These are phyloP conservation scores for Rhytidiadelphus loreus DNA, from an alignment of 225 moss, liverwort and hornwort species.

Conservation along the genomic window DNA sequence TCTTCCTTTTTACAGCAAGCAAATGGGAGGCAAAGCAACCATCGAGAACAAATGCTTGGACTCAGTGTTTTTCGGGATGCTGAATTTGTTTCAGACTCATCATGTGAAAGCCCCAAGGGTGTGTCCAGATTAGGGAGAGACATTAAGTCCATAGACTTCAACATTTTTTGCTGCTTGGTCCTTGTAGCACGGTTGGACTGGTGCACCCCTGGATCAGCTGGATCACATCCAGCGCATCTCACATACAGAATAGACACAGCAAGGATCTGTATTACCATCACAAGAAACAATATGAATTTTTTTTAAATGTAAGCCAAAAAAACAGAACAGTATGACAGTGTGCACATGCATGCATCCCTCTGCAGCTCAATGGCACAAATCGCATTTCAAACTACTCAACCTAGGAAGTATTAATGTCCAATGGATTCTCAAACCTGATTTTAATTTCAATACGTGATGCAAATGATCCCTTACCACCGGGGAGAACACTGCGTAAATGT, in stretches of 20 bases:
- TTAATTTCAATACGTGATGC: not conserved
- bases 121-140: not conserved
- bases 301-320: not conserved
- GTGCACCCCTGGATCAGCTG: slow-evolving; percentile 88
- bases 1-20: slow-evolving; percentile 25
- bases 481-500: slow-evolving; percentile 78
- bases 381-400: not conserved
- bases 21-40: slow-evolving; percentile 13
- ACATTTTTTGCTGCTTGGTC: slow-evolving; percentile 6
- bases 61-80: not conserved
- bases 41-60: not conserved
- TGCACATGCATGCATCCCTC: not conserved
- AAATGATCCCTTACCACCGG: slow-evolving; percentile 43
- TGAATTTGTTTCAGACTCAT: not conserved
- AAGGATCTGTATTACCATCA: slow-evolving; percentile 43
- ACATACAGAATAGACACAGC: slow-evolving; percentile 66
- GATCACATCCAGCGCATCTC: slow-evolving; percentile 83
- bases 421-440: not conserved
- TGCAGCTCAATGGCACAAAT: not conserved
- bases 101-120: not conserved
- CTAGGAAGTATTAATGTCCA: too few relatives aligned
- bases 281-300: not conserved
- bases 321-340: not conserved
- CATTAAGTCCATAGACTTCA: slow-evolving; percentile 5
- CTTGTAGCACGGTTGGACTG: slow-evolving; percentile 4